Base-by-base conservation (phyloP, 257 asterid genomes). In the Cinchona pubescens region DNA sequence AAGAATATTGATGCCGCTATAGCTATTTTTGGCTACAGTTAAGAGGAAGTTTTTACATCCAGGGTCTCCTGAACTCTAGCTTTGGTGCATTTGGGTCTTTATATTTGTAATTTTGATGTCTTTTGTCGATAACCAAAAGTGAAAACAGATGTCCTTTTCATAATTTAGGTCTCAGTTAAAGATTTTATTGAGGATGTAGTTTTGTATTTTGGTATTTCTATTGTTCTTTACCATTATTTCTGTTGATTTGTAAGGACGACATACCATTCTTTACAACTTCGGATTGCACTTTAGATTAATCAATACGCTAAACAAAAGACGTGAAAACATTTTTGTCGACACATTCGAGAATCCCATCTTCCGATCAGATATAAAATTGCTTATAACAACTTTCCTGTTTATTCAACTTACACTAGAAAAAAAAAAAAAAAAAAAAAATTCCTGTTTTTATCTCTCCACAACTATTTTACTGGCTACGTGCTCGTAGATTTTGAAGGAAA, bases 151-250 rank as follows among this genome's bases (percentile, higher is more conserved):
- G 67, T 37, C 18, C 14, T 35, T 59, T 59, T 13, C 62, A 35
- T 40, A 38, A 60, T 75, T 10, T 77, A 27, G 79, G 79, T 38
- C 78, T 68, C 71, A 68, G 65, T 71, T 35, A 16, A 64, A 62
- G 79, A 30, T 68, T 76, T 75, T 55, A 58, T 32, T 12, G 49
- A 56, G 74, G 61, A 83, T 72, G 63, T 75, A 73, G 69, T 76
- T 77, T 75, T 81, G 82, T 79, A 79, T 62, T n/a, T 53, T 30
- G 58, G 43, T 73, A 67, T 12, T 63, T 63, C 7, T 63, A 32
- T 45, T 43, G 67, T 49, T 67, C 18, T 77, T 70, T 45, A 49
- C 23, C 46, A 60, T 49, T 58, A 60, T 49, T 58, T 67, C 27
- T 32, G 43, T 72, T 51, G 61, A 27, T 62, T 16, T 66, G 77